Percentiles rank a stretch among this genome's conserved stretches.
These are phyloP conservation scores for Ziziphus jujuba DNA, from an alignment of 306 rosid genomes.

Conservation along the genomic window DNA sequence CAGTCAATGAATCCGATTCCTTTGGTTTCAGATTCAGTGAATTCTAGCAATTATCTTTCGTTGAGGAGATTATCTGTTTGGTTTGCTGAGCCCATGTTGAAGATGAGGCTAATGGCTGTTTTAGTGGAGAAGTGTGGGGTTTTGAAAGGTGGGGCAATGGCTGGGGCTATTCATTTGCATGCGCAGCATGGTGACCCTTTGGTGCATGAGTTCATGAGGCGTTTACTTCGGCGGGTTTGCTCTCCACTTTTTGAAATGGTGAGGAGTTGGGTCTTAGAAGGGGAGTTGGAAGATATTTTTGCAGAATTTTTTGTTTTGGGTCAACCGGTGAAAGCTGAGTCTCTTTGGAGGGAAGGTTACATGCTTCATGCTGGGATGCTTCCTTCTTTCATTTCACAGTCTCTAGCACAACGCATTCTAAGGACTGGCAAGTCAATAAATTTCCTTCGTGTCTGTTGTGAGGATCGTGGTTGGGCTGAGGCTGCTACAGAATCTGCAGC, in stretches of 20 bases:
- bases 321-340: constrained; percentile 93
- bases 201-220: constrained; percentile 82
- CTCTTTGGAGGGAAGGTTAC: constrained; percentile 97
- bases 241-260: constrained; percentile 95
- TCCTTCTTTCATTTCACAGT: constrained; percentile 85
- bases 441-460: constrained; percentile 95
- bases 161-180: constrained; percentile 85
- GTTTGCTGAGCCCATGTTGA: constrained; percentile 93
- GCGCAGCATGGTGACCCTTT: constrained; percentile 95
- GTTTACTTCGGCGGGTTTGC: constrained; percentile 77
- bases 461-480: constrained; percentile 89
- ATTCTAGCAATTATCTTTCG: constrained; percentile 74
- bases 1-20: constrained; percentile 88
- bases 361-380: constrained; percentile 87
- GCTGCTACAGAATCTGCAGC: constrained; percentile 78
- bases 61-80: constrained; percentile 82
- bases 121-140: constrained; percentile 89
- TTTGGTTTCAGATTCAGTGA: constrained; percentile 58
- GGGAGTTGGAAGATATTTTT: constrained; percentile 91
- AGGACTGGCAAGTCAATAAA: constrained; percentile 97
- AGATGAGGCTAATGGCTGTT: constrained; percentile 92
- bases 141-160: constrained; percentile 90
- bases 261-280: constrained; percentile 90
- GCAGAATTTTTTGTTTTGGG: constrained; percentile 83
- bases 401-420: constrained; percentile 88